Conservation (phyloP, 148 eudicot genomes). For the Amaranthus cruentus region DNA sequence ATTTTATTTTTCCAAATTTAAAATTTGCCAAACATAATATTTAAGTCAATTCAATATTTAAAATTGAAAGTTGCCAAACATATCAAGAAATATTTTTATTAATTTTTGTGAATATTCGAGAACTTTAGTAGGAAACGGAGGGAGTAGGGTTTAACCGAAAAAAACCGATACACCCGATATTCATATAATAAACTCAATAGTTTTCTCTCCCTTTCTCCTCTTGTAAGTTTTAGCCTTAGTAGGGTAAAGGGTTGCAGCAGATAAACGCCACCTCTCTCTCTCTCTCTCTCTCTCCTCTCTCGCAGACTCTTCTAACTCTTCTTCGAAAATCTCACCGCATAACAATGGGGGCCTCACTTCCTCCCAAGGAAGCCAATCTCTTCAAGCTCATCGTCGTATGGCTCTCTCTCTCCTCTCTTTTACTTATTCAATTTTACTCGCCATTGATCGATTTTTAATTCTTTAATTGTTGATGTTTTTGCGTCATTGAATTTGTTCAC, state of each 20-base stretch:
- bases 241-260: constrained; percentile 74
- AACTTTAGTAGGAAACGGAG: too few species aligned
- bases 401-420: constrained; percentile 5
- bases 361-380: constrained; percentile 89
- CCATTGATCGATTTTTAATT: constrained; percentile 10
- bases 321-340: constrained; percentile 13
- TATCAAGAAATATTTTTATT: too few species aligned
- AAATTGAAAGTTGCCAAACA: too few species aligned
- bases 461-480: not conserved
- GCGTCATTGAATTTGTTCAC: not conserved
- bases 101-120: too few species aligned
- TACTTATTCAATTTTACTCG: not conserved
- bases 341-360: constrained; percentile 84
- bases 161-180: too few species aligned
- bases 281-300: constrained; percentile 19
- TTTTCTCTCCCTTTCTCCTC: not conserved
- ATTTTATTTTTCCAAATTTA: too few species aligned
- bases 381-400: constrained; percentile 96
- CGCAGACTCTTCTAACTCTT: not conserved
- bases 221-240: not conserved
- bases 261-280: constrained; percentile 57
- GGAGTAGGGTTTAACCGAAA: too few species aligned
- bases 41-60: too few species aligned
- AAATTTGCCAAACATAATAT: too few species aligned
- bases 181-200: too few species aligned